Conservation (phyloP, 331 rosid species). For the Erythrophleum ivorense region DNA sequence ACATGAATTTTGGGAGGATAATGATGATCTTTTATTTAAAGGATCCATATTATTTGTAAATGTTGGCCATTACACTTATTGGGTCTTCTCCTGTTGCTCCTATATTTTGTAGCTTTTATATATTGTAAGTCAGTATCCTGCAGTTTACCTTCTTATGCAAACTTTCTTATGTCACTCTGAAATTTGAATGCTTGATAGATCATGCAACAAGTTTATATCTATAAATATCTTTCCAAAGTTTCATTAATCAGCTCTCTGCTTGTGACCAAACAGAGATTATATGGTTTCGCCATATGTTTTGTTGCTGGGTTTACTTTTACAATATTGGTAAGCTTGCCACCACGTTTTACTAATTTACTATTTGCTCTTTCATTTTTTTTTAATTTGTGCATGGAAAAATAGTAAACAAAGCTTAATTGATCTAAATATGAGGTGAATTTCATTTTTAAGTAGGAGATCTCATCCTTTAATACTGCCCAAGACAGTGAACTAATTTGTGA, state of each 20-base stretch:
- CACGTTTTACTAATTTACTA: background rate
- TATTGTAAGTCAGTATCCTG: constrained; percentile 8
- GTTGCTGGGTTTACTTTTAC: constrained; percentile 80
- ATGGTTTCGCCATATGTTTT: constrained; percentile 90
- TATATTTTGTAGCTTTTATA: background rate
- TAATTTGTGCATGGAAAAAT: background rate
- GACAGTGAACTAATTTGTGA: background rate
- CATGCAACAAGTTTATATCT: constrained; percentile 10
- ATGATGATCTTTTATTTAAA: background rate
- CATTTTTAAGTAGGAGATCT: background rate
- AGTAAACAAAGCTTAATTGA: background rate
- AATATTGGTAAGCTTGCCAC: constrained; percentile 66
- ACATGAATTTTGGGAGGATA: background rate
- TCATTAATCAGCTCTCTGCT: constrained; percentile 38
- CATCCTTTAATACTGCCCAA: background rate
- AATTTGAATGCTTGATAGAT: constrained; percentile 26
- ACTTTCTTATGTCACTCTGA: background rate
- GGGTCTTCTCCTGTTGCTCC: constrained; percentile 9
- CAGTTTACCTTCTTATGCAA: constrained; percentile 19
- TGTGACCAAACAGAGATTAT: constrained; percentile 64
- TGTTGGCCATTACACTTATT: background rate
- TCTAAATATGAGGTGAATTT: background rate
- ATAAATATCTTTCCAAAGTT: background rate
- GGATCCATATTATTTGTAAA: background rate
- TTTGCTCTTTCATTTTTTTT: constrained; percentile 12